A percentile compares a stretch with the other conserved stretches of the same genome.
Evolutionary conservation across 169 alveolate genomes (phyloP).

Genomic region (Babesia ovis): DNA sequence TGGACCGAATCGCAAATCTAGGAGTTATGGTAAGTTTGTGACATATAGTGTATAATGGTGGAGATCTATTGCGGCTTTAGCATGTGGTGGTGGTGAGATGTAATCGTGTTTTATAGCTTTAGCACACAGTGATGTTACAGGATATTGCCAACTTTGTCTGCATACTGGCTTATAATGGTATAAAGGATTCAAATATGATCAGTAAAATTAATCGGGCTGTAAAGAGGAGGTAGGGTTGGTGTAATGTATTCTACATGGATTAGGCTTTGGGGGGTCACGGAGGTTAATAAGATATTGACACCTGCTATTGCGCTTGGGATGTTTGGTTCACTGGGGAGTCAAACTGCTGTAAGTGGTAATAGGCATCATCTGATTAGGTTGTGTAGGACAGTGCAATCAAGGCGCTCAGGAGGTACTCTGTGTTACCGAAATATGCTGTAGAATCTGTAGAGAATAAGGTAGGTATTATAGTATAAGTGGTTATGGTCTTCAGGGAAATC

Average conservation of each 20-base stretch:
- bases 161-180: slow-evolving; percentile 30
- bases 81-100: no score
- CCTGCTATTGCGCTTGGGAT: slow-evolving; percentile 20
- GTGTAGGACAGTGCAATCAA: slow-evolving; percentile 1
- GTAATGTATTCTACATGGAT: neutral
- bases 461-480: neutral
- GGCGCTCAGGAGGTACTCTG: neutral
- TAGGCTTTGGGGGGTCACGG: slow-evolving; percentile 43
- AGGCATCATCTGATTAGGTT: no score
- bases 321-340: neutral
- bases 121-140: neutral
- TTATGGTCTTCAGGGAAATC: neutral
- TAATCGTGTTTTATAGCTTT: no score
- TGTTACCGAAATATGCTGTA: slow-evolving; percentile 3
- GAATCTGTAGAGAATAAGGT: neutral
- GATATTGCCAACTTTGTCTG: slow-evolving; percentile 37
- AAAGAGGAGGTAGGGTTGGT: slow-evolving; percentile 11
- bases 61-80: neutral
- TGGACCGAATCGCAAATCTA: slow-evolving; percentile 41
- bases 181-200: neutral
- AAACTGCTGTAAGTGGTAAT: slow-evolving; percentile 15
- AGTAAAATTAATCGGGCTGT: slow-evolving; percentile 10
- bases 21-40: slow-evolving; percentile 49
- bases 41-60: neutral
- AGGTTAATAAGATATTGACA: slow-evolving; percentile 10